These are phyloP conservation scores for Diaporthe sp. DNA, from an alignment of 2,329 filamentous ascomycete genomes.

Conservation along the genomic window DNA sequence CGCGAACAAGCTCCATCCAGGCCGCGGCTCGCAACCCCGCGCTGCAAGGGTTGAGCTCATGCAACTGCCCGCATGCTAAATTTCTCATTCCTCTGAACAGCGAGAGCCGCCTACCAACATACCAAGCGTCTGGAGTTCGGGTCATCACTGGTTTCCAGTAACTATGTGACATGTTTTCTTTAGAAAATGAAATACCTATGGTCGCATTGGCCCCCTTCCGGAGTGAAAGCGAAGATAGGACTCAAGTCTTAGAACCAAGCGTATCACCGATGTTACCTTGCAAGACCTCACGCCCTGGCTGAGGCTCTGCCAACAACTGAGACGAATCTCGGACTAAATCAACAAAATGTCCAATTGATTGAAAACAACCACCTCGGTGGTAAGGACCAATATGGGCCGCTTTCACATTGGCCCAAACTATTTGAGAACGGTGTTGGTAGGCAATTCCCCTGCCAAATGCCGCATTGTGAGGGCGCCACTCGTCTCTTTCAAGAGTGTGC, in stretches of 20 bases:
- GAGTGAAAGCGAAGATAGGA: too few relatives aligned
- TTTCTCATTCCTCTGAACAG: neutral
- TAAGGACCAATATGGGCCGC: too few relatives aligned
- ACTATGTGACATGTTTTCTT: too few relatives aligned
- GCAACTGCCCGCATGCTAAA: neutral
- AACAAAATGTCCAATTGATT: too few relatives aligned
- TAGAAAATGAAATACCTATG: too few relatives aligned
- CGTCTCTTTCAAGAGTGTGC: neutral
- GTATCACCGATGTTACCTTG: too few relatives aligned
- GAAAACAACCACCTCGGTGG: too few relatives aligned
- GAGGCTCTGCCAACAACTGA: too few relatives aligned
- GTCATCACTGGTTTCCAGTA: neutral
- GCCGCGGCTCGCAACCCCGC: neutral
- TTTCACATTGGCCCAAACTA: neutral
- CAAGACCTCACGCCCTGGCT: too few relatives aligned
- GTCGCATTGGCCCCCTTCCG: too few relatives aligned
- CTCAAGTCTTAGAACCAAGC: too few relatives aligned
- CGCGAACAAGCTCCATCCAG: neutral
- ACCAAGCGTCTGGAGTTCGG: neutral
- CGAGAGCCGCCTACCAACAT: neutral
- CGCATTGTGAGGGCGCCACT: neutral
- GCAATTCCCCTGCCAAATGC: neutral
- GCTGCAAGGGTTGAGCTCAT: slow-evolving; percentile 1
- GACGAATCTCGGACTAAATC: too few relatives aligned
- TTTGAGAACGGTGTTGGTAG: neutral